phyloP scores from a whole-genome alignment of 805 yeast genomes.

The Citeromyces nyonsensis region DNA sequence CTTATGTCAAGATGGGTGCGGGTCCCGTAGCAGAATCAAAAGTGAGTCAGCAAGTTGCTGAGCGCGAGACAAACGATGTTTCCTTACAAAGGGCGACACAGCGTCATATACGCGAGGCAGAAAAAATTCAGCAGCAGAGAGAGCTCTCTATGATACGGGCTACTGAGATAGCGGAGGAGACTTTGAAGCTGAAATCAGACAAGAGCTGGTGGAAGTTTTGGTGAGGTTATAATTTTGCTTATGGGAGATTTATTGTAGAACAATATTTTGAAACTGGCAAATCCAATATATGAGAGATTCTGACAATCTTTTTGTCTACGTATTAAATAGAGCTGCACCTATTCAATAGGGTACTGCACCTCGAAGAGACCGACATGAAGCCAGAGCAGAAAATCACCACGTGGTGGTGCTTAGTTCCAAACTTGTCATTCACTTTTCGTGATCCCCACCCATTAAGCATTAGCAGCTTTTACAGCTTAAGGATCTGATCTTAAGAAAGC shows the following conservation, averaged over 20 bases:
- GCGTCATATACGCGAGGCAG: slow-evolving; percentile 63
- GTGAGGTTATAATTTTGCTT: slow-evolving; percentile 6
- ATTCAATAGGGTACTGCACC: too few species aligned
- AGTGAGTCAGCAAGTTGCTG: not conserved
- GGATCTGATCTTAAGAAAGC: too few species aligned
- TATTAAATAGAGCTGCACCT: too few species aligned
- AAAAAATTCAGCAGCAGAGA: slow-evolving; percentile 47
- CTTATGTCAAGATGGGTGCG: not conserved
- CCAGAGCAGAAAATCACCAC: too few species aligned
- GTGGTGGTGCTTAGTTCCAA: too few species aligned
- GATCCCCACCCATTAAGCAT: too few species aligned
- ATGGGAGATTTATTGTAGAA: too few species aligned
- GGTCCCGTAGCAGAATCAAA: slow-evolving; percentile 1
- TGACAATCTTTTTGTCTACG: too few species aligned
- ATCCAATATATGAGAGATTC: too few species aligned
- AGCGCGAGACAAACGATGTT: slow-evolving; percentile 27
- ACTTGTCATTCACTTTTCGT: too few species aligned
- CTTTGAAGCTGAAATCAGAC: slow-evolving; percentile 2
- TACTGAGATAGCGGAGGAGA: slow-evolving; percentile 24
- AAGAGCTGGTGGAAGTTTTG: slow-evolving; percentile 14
- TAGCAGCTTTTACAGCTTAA: too few species aligned
- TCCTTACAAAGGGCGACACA: slow-evolving; percentile 50
- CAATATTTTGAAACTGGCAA: not conserved
- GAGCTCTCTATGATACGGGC: slow-evolving; percentile 41
- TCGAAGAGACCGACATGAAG: too few species aligned